Evolutionary conservation across 2,329 filamentous ascomycete genomes (phyloP), one percentile per base, ranked within the genome.

Genomic region (Xylariaceae sp.): DNA sequence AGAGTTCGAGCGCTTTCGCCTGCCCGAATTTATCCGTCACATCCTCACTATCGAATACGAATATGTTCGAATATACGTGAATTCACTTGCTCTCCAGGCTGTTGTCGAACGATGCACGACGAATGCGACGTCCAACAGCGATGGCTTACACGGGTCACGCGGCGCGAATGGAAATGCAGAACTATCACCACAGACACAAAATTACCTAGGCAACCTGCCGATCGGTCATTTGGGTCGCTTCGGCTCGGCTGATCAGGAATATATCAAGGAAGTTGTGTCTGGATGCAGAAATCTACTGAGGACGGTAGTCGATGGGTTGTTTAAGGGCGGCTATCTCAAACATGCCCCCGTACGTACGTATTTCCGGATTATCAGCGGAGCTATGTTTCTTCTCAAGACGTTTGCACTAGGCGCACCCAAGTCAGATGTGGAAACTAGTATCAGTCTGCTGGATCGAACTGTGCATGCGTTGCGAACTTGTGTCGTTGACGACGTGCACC

Each of bases 21-120:
- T 87, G 50, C 84, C 85, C 2, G 80, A 75, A 27, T 86, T 80
- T 59, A 85, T 84, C 61, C 75, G 80, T 32, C 84, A 91, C 68
- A 91, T 97, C 55, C 77, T 99, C 32, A 87, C 84, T 6, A 96
- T 97, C 61, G 94, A 99, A 73, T 96, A 94, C 67, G 90, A 97
- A 67, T 96, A 96, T 68, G 90, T 92, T 30, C 84, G 92, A 65
- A 88, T 96, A 49, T 97, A 97, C 68, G 82, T 96, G 73, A 96
- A 97, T 70, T 96, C 91, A 0, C 78, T 99, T 1, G 91, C 91
- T 2, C 76, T 99, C 1, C 94, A 99, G 72, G 94, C 94, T 27
- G 91, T 97, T 3, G 90, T 97, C 4, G 92, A 96, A 71, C 84
- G 91, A 57, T 96, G 89, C 72, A 92, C 90, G 5, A 91, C 81